A percentile compares a stretch with the other conserved stretches of the same genome.
Evolutionary conservation across 768 basidiomycete species (phyloP).

Genomic region (Myochromella boudieri): DNA sequence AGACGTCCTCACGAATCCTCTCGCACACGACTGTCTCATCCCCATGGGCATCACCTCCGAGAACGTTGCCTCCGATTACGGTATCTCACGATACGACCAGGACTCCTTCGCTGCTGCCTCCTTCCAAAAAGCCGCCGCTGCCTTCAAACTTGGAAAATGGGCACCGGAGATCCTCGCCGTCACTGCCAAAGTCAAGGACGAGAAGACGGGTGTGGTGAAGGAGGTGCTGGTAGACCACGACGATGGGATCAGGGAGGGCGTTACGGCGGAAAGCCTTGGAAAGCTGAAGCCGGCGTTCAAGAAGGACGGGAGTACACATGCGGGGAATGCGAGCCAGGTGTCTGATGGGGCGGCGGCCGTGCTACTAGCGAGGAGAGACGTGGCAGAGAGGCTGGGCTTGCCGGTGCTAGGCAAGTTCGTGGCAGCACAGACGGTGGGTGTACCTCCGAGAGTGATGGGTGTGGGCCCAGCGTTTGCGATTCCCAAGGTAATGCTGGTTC

Average conservation of each 20-base stretch:
- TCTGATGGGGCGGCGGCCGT: conserved; percentile 94
- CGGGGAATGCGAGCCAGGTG: conserved; percentile 84
- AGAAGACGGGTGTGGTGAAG: conserved; percentile 67
- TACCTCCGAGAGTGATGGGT: conserved; percentile 88
- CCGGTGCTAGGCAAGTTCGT: conserved; percentile 87
- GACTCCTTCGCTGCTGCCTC: conserved; percentile 84
- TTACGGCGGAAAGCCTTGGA: conserved; percentile 71
- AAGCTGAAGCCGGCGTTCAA: conserved; percentile 89
- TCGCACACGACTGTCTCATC: conserved; percentile 78
- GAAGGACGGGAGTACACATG: conserved; percentile 75
- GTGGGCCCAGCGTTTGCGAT: conserved; percentile 90
- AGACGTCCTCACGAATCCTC: conserved; percentile 59
- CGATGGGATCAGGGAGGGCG: conserved; percentile 85
- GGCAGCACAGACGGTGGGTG: conserved; percentile 67
- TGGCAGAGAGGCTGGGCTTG: conserved; percentile 81
- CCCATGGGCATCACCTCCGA: conserved; percentile 97
- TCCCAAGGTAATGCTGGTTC: conserved; percentile 40
- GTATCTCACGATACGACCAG: conserved; percentile 72
- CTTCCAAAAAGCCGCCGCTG: conserved; percentile 81
- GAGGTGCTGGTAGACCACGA: conserved; percentile 76
- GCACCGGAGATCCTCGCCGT: conserved; percentile 83
- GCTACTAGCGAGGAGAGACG: conserved; percentile 74
- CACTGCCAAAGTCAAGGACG: conserved; percentile 65
- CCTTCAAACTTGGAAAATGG: conserved; percentile 81
- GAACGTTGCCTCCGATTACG: conserved; percentile 80